Base-by-base conservation (phyloP, 345 rosid genomes). In the Erysimum cheiranthoides region DNA sequence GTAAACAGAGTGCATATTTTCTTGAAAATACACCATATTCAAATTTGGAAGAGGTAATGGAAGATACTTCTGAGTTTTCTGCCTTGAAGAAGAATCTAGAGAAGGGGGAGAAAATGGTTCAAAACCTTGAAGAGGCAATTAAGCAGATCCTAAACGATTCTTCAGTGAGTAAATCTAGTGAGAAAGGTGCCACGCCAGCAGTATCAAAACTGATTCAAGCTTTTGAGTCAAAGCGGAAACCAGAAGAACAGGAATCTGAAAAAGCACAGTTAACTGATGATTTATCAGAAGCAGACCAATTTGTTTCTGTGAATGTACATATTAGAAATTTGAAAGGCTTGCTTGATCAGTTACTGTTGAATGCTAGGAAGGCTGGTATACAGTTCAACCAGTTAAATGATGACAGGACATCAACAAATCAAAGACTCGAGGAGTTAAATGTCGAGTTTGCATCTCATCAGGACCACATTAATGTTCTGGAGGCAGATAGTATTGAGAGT, bases 181-280 rank as follows among this genome's bases (percentile, higher is more conserved):
- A 82, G 75, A 84, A 85, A 83, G 34, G 36, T 39, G 73, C 82
- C 47, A 69, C 81, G 30, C 88, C 89, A 62, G 87, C 68, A 45
- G 86, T 91, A 45, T 91, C 96, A 13, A 87, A 85, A 81, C 68
- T 93, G 80, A 91, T 93, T 82, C 88, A 85, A 69, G 89, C 96
- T 51, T 93, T 91, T 36, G 98, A 93, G 87, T 82, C 87, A 38
- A 90, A 85, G 85, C 53, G 66, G 72, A 90, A 85, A 25, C 38
- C 36, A 39, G 89, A 87, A 61, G 96, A 91, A 63, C 79, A 73
- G 3, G 88, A 81, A 72, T 79, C 78, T 66, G 89, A 80, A 77
- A 84, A 75, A 10, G 56, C 39, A 58, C 71, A 70, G 61, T 39
- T 65, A 53, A 69, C 66, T 8, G 88, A 77, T 68, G 80, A 78